phyloP scores from a whole-genome alignment of 2,329 filamentous ascomycete species.

The Beauveria australis region DNA sequence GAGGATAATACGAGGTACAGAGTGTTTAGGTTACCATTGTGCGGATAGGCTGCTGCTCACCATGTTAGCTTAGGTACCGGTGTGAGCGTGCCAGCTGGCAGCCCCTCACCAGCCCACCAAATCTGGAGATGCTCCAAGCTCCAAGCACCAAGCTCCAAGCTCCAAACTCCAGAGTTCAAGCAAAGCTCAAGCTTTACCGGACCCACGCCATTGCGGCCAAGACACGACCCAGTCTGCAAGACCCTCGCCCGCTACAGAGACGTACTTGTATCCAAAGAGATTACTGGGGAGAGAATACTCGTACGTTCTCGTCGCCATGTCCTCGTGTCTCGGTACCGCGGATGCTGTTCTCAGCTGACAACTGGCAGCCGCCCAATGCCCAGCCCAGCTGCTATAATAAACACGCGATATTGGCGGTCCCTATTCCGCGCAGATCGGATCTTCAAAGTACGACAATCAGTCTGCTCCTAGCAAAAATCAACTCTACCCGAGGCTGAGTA shows the following conservation, averaged over 20 bases:
- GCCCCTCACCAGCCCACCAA: too few relatives aligned
- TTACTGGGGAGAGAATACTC: not conserved
- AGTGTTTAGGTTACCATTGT: too few relatives aligned
- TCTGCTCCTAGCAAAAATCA: too few relatives aligned
- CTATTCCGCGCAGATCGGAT: not conserved
- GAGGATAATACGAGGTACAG: too few relatives aligned
- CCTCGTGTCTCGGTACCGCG: not conserved
- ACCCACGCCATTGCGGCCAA: slow-evolving; percentile 2
- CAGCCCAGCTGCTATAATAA: not conserved
- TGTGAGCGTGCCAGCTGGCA: too few relatives aligned
- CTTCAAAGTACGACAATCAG: not conserved
- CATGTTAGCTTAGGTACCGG: too few relatives aligned
- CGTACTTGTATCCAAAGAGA: too few relatives aligned
- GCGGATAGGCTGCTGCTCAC: too few relatives aligned
- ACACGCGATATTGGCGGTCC: not conserved
- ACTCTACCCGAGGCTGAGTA: too few relatives aligned
- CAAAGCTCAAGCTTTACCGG: not conserved
- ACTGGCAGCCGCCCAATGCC: not conserved
- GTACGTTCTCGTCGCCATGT: not conserved
- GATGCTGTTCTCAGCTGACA: not conserved
- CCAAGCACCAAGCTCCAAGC: not conserved
- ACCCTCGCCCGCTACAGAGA: not conserved
- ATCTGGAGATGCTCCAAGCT: too few relatives aligned
- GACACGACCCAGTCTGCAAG: slow-evolving; percentile 4
- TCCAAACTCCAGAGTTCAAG: not conserved